Evolutionary conservation across 176 grass and related monocot genomes (phyloP), one percentile per base, ranked within the genome.

Genomic region (Elymus sibiricus): DNA sequence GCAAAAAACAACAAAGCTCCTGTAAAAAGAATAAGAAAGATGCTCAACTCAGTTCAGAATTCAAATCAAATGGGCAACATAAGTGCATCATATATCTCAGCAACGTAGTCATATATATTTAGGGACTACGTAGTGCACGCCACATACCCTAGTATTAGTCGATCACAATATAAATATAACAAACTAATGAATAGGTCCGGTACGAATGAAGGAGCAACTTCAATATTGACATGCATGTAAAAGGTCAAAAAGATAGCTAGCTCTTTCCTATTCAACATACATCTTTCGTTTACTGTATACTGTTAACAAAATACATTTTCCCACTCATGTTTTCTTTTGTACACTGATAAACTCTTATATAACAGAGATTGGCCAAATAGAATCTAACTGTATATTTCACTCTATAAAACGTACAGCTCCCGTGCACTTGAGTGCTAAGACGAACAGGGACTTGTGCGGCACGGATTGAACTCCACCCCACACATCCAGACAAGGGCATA

Each of bases 1-100:
- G 92, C 92, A 87, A 99, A 99, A 89, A 99, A 99, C 43, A 96
- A 86, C 24, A 99, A 84, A 11, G 97, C 97, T 59, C 94, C 97
- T 99, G 90, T 53, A 92, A 77, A 31, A 38, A 31, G 19, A 66
- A 87, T 43, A 82, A 35, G 17, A 55, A 19, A 31, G 27, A 43
- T 43, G 31, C 35, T 68, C 11, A 35, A 29, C 80, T 43, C 21
- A 81, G 34, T 81, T 64, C 55, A 84, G 15, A 56, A 82, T 22
- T 70, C 32, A 81, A 87, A 81, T 62, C 29, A 0, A 6, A 58
- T 26, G 25, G 51, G 9, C 61, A 40, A 55, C 64, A 83, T 15
- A 53, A 79, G 66, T 28, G 74, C 29, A 19, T 74, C 29, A 62
- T 16, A 70, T 51, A 79, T 73, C 55, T 80, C 73, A 67, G 32